These are phyloP conservation scores for Tetracentron sinense DNA, from an alignment of 164 flowering plant species.

Conservation along the genomic window DNA sequence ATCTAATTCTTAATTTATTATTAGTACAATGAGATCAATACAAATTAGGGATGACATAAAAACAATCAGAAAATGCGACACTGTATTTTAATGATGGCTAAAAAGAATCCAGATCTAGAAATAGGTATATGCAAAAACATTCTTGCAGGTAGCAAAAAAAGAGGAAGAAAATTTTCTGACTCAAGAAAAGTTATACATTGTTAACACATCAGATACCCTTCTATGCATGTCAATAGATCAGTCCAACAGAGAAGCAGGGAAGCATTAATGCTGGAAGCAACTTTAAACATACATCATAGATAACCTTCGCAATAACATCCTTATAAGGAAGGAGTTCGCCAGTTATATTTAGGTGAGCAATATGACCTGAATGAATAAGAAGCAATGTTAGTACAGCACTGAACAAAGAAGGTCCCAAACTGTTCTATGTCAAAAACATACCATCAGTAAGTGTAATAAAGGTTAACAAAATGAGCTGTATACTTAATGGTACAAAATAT, in stretches of 20 bases:
- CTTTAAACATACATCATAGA: conserved; percentile 78
- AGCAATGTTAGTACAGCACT: neutral
- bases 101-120: neutral
- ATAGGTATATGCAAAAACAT: neutral
- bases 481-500: neutral
- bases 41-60: too few relatives aligned
- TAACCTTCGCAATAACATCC: conserved; percentile 90
- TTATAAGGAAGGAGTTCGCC: conserved; percentile 84
- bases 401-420: neutral
- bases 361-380: conserved; percentile 66
- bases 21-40: too few relatives aligned
- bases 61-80: neutral
- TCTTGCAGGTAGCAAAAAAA: neutral
- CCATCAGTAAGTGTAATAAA: neutral
- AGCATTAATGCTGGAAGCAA: conserved; percentile 6
- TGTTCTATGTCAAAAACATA: neutral
- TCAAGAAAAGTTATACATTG: neutral
- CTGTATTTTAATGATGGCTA: neutral
- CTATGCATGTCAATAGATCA: neutral
- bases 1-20: too few relatives aligned
- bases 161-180: neutral
- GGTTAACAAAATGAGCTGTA: neutral
- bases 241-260: neutral
- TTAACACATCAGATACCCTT: neutral
- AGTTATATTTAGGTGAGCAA: conserved; percentile 90